Conservation (phyloP, 2,329 filamentous ascomycete genomes). For the Trichoderma sp. region DNA sequence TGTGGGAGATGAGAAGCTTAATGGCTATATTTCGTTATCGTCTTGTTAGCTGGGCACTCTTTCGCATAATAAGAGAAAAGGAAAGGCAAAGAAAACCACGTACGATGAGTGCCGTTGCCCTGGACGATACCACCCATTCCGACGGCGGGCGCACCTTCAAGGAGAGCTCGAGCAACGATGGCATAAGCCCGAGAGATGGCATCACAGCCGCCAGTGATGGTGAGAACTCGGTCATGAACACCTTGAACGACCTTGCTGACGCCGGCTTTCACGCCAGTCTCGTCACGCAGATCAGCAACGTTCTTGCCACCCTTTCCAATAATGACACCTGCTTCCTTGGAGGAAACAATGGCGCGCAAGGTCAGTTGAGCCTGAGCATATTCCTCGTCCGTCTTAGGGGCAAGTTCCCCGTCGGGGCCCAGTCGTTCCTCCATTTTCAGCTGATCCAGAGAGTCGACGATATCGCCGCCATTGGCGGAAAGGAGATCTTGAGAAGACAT, state of each 20-base stretch:
- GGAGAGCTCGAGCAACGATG: conserved; percentile 85
- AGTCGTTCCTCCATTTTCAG: conserved; percentile 69
- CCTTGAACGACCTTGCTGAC: conserved; percentile 99
- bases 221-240: conserved; percentile 95
- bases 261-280: conserved; percentile 96
- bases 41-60: background rate
- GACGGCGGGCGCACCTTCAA: conserved; percentile 92
- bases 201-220: conserved; percentile 87
- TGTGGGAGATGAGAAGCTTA: conserved; percentile 97
- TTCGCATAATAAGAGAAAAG: background rate
- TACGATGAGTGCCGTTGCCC: conserved; percentile 93
- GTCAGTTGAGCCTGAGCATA: conserved; percentile 92
- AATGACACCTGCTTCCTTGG: conserved; percentile 98
- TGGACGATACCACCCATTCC: conserved; percentile 92
- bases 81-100: conserved; percentile 25
- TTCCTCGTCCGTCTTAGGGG: conserved; percentile 93
- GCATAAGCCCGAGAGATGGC: conserved; percentile 91
- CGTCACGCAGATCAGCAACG: conserved; percentile 92
- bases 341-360: conserved; percentile 94
- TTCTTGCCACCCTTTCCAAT: conserved; percentile 99
- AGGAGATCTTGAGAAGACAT: conserved; percentile 66
- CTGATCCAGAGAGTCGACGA: conserved; percentile 65
- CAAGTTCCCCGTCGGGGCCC: conserved; percentile 74
- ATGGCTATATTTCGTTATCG: conserved; percentile 64
- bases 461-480: conserved; percentile 62